These are phyloP conservation scores for Saccharomycopsis babjevae DNA, from an alignment of 805 yeast genomes.

Conservation along the genomic window DNA sequence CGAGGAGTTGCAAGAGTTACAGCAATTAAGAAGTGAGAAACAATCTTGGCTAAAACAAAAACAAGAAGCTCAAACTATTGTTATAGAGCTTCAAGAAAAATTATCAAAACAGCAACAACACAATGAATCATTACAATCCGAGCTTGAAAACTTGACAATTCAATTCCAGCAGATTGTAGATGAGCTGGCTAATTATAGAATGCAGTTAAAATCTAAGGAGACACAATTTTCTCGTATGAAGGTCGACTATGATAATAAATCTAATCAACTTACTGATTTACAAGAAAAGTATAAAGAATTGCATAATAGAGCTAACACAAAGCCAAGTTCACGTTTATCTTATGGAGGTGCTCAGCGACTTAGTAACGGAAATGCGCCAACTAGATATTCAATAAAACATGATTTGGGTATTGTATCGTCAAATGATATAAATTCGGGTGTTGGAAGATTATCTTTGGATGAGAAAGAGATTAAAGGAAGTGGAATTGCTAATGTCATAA, in stretches of 20 bases:
- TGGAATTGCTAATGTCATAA: not conserved
- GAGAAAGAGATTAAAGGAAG: constrained; percentile 20
- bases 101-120: not conserved
- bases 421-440: constrained; percentile 17
- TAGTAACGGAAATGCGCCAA: not conserved
- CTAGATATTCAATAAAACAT: constrained; percentile 4
- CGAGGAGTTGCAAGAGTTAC: constrained; percentile 30
- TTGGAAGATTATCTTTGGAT: constrained; percentile 24
- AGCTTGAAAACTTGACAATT: constrained; percentile 24
- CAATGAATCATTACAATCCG: constrained; percentile 23
- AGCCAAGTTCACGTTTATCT: not conserved
- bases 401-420: not conserved
- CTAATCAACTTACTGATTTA: constrained; percentile 40
- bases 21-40: constrained; percentile 44
- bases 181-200: constrained; percentile 37
- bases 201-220: constrained; percentile 55
- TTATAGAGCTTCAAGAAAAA: constrained; percentile 1
- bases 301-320: not conserved
- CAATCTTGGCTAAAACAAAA: constrained; percentile 33
- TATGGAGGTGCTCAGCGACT: not conserved
- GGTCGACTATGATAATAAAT: constrained; percentile 52
- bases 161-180: constrained; percentile 24
- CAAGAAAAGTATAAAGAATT: constrained; percentile 33
- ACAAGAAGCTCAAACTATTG: constrained; percentile 5
- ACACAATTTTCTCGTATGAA: constrained; percentile 52